phyloP scores from a whole-genome alignment of 1,139 yeast species.

The Yamadazyma siamensis region DNA sequence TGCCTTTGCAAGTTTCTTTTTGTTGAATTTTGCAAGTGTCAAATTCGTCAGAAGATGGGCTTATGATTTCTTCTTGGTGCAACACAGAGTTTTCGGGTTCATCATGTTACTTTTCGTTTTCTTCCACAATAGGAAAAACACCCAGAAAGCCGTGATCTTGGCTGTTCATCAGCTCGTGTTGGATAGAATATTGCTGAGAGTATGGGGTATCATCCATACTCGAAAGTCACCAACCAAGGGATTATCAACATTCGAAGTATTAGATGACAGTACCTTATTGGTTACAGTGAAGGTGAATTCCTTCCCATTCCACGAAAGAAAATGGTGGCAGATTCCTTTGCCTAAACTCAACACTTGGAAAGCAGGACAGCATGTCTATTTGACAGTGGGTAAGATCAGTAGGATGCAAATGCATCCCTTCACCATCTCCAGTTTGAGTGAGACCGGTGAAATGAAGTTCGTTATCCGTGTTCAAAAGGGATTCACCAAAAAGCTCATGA shows the following conservation, averaged over 20 bases:
- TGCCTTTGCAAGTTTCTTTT: slow-evolving; percentile 35
- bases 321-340: slow-evolving; percentile 29
- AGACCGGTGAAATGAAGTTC: slow-evolving; percentile 35
- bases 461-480: slow-evolving; percentile 41
- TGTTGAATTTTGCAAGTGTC: slow-evolving; percentile 37
- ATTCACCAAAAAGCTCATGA: slow-evolving; percentile 37
- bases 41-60: slow-evolving; percentile 36
- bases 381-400: slow-evolving; percentile 37
- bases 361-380: slow-evolving; percentile 46
- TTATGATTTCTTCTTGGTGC: slow-evolving; percentile 43
- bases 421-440: slow-evolving; percentile 39
- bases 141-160: slow-evolving; percentile 33
- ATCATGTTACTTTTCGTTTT: slow-evolving; percentile 43
- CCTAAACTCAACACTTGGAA: slow-evolving; percentile 44
- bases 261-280: slow-evolving; percentile 42
- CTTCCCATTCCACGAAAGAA: slow-evolving; percentile 15
- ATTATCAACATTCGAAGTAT: slow-evolving; percentile 32
- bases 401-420: slow-evolving; percentile 47
- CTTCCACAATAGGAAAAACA: slow-evolving; percentile 36
- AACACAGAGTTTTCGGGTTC: slow-evolving; percentile 41
- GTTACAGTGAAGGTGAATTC: slow-evolving; percentile 33
- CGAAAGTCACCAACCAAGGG: slow-evolving; percentile 39
- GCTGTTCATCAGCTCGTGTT: slow-evolving; percentile 45
- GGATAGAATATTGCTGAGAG: slow-evolving; percentile 37
- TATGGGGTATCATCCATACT: slow-evolving; percentile 30